Evolutionary conservation across 202 grass and related monocot genomes (phyloP).

Genomic region (Musa balbisiana): DNA sequence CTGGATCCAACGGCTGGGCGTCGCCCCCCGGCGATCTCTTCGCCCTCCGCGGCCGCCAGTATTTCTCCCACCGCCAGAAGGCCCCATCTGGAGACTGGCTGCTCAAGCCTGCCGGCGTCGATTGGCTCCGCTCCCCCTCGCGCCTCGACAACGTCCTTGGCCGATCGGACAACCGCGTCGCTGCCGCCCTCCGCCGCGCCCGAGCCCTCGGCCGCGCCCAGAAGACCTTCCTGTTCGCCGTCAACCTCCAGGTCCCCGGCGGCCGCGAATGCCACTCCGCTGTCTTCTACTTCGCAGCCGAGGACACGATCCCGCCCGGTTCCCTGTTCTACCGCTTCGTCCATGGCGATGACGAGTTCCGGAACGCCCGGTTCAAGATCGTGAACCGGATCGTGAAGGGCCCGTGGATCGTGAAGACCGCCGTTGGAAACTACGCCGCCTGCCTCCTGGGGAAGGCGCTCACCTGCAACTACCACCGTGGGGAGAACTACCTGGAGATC

Average conservation of each 20-base stretch:
- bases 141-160: slow-evolving; percentile 79
- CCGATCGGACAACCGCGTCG: slow-evolving; percentile 58
- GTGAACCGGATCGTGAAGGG: slow-evolving; percentile 97
- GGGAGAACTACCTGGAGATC: slow-evolving; percentile 94
- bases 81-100: slow-evolving; percentile 50
- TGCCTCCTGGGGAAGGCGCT: slow-evolving; percentile 96
- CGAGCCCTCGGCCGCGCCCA: slow-evolving; percentile 38
- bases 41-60: slow-evolving; percentile 47
- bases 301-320: slow-evolving; percentile 60
- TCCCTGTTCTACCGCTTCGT: slow-evolving; percentile 76
- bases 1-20: slow-evolving; percentile 89
- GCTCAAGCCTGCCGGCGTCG: slow-evolving; percentile 79
- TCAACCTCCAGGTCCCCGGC: slow-evolving; percentile 78
- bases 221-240: slow-evolving; percentile 69
- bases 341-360: slow-evolving; percentile 78
- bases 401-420: slow-evolving; percentile 78
- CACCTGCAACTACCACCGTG: slow-evolving; percentile 76
- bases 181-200: slow-evolving; percentile 56
- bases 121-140: slow-evolving; percentile 74
- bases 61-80: slow-evolving; percentile 58
- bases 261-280: slow-evolving; percentile 74
- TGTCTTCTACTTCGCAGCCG: slow-evolving; percentile 87
- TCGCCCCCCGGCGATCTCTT: slow-evolving; percentile 86
- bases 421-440: slow-evolving; percentile 82
- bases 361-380: slow-evolving; percentile 97